Conservation (phyloP, 495 filamentous ascomycete genomes). For the Xylaria sp. region DNA sequence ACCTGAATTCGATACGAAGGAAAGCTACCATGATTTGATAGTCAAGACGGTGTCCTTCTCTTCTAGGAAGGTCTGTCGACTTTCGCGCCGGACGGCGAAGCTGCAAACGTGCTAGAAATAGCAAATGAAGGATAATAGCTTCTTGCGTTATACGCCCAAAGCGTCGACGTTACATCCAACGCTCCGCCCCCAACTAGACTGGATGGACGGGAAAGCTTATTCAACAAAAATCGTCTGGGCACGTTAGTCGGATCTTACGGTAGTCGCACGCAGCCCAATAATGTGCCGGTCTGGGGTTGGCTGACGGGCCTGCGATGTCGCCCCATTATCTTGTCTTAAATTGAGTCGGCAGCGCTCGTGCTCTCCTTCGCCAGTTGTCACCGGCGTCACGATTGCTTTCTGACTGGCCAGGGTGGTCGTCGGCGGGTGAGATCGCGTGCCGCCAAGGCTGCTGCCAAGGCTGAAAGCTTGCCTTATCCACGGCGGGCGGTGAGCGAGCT, state of each 20-base stretch:
- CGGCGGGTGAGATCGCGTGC: slow-evolving; percentile 16
- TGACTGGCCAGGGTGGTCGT: background rate
- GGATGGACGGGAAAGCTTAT: slow-evolving; percentile 15
- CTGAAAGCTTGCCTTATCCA: slow-evolving; percentile 16
- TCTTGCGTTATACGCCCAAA: slow-evolving; percentile 3
- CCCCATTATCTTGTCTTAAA: background rate
- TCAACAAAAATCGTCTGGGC: background rate
- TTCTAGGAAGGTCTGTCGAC: slow-evolving; percentile 40
- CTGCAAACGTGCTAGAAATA: slow-evolving; percentile 16
- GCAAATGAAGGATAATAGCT: slow-evolving; percentile 14
- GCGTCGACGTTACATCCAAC: slow-evolving; percentile 12
- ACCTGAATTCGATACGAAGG: slow-evolving; percentile 2
- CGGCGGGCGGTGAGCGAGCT: slow-evolving; percentile 25
- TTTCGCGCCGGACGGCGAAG: slow-evolving; percentile 12
- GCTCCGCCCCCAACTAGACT: slow-evolving; percentile 12
- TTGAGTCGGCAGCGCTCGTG: background rate
- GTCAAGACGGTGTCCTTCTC: slow-evolving; percentile 31
- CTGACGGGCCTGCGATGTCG: slow-evolving; percentile 2
- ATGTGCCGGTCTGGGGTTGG: background rate
- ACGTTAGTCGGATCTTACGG: slow-evolving; percentile 6
- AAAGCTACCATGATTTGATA: slow-evolving; percentile 3
- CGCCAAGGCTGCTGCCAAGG: slow-evolving; percentile 28
- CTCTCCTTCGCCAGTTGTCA: slow-evolving; percentile 10
- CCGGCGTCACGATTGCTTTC: background rate
- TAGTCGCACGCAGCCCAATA: background rate